A percentile compares a stretch with the other conserved stretches of the same genome.
Evolutionary conservation across 2,329 filamentous ascomycete genomes (phyloP).

Genomic region (Plenodomus biglobosus): DNA sequence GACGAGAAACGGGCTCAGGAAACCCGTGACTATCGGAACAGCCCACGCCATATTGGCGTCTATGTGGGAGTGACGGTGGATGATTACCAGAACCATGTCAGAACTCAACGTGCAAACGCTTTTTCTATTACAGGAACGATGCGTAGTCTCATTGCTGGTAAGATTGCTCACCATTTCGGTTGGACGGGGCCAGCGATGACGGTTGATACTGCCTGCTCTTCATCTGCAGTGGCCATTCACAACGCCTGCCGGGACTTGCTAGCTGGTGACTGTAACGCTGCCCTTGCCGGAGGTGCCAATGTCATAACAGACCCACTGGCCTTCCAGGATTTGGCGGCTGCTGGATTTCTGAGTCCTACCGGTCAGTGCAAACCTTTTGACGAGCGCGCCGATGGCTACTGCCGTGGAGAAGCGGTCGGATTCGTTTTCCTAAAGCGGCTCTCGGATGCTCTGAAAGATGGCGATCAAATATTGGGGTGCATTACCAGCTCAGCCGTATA

Average conservation of each 20-base stretch:
- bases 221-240: conserved; percentile 23
- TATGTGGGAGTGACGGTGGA: conserved; percentile 1
- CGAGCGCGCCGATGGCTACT: conserved; percentile 40
- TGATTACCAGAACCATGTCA: not conserved
- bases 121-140: not conserved
- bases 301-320: conserved; percentile 32
- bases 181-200: conserved; percentile 25
- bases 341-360: conserved; percentile 39
- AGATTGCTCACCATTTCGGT: conserved; percentile 13
- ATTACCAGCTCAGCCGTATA: conserved; percentile 45
- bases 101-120: not conserved
- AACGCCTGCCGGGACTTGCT: conserved; percentile 28
- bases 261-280: conserved; percentile 25
- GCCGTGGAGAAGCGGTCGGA: conserved; percentile 36
- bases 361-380: conserved; percentile 37
- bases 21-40: no score
- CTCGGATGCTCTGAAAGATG: conserved; percentile 36
- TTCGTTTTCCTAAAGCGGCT: conserved; percentile 38
- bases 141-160: not conserved
- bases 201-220: conserved; percentile 41
- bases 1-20: no score
- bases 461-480: conserved; percentile 40
- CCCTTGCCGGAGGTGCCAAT: conserved; percentile 43
- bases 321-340: conserved; percentile 41
- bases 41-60: not conserved